Evolutionary conservation across 2,329 filamentous ascomycete species (phyloP).

Genomic region (Colletotrichum falcatum): DNA sequence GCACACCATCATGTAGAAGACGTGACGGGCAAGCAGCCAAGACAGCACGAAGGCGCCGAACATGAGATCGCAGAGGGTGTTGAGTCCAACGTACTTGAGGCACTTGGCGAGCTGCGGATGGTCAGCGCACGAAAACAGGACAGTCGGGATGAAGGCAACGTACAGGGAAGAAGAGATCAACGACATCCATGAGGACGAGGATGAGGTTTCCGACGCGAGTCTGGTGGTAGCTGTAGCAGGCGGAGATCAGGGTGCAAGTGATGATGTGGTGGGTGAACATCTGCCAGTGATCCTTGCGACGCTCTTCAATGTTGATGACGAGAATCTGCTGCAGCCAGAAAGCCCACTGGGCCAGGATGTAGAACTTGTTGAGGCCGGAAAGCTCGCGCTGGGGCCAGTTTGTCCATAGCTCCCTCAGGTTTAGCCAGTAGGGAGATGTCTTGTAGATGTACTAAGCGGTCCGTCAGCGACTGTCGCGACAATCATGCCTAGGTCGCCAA

Average conservation of each 20-base stretch:
- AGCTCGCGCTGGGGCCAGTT: conserved; percentile 86
- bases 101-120: conserved; percentile 83
- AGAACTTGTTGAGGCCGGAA: conserved; percentile 81
- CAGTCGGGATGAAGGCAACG: conserved; percentile 47
- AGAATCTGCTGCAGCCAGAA: conserved; percentile 97
- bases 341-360: conserved; percentile 88
- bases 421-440: conserved; percentile 81
- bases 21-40: conserved; percentile 87
- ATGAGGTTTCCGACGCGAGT: conserved; percentile 91
- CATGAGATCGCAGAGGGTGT: conserved; percentile 80
- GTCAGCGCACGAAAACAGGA: conserved; percentile 29
- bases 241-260: conserved; percentile 82
- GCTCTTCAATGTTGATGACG: conserved; percentile 93
- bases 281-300: conserved; percentile 93
- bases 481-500: not conserved
- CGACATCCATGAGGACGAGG: conserved; percentile 91
- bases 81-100: conserved; percentile 87
- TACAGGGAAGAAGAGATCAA: conserved; percentile 89
- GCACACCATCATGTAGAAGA: conserved; percentile 82
- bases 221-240: conserved; percentile 88
- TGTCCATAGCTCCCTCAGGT: conserved; percentile 83
- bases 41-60: conserved; percentile 88
- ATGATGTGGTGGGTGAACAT: conserved; percentile 97
- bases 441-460: conserved; percentile 78
- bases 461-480: conserved; percentile 17